These are phyloP conservation scores for Wickerhamomyces tratensis DNA, from an alignment of 805 yeast genomes.

Conservation along the genomic window DNA sequence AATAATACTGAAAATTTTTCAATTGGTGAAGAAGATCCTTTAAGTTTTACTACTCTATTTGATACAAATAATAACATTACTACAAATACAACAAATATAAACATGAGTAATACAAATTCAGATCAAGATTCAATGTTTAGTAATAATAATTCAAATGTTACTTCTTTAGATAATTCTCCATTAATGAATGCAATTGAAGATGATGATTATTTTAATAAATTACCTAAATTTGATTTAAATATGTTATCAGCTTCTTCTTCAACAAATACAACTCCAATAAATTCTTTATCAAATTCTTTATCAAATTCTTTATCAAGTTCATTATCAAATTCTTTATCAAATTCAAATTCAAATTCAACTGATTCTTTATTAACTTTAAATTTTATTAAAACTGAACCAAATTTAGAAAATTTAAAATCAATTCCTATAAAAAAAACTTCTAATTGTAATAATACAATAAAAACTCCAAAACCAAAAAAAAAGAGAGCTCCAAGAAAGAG, in stretches of 20 bases:
- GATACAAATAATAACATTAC: background rate
- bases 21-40: background rate
- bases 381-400: background rate
- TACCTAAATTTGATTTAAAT: conserved; percentile 6
- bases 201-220: conserved; percentile 3
- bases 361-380: conserved; percentile 8
- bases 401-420: background rate
- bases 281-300: background rate
- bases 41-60: background rate
- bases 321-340: background rate
- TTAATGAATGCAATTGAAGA: conserved; percentile 18
- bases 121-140: background rate
- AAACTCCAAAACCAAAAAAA: conserved; percentile 22
- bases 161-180: conserved; percentile 20
- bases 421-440: background rate
- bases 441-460: too few species aligned
- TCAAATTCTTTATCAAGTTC: background rate
- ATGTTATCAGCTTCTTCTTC: too few species aligned
- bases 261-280: too few species aligned
- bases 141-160: conserved; percentile 11
- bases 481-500: conserved; percentile 46
- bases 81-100: too few species aligned
- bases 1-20: too few species aligned
- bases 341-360: conserved; percentile 1
- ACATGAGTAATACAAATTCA: too few species aligned